Evolutionary conservation across 2,329 filamentous ascomycete genomes (phyloP).

Genomic region (Didymella lethalis): DNA sequence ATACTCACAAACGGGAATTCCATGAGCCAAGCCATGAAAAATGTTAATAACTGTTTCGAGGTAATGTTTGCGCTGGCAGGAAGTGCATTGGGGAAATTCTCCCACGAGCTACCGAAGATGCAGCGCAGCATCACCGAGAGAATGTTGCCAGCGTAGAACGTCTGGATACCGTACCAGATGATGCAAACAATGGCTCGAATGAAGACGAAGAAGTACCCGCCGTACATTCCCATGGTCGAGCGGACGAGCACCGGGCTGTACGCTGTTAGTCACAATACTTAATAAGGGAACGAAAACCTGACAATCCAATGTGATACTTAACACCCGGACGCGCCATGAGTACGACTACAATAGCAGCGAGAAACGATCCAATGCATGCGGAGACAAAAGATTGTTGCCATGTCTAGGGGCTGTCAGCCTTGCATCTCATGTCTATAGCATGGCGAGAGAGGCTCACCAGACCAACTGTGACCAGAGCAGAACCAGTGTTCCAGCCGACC

Average conservation of each 20-base stretch:
- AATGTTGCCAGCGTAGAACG: conserved; percentile 40
- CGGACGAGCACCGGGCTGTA: conserved; percentile 27
- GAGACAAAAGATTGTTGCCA: conserved; percentile 38
- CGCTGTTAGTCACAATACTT: conserved; percentile 2
- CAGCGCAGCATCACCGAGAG: conserved; percentile 50
- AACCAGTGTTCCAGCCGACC: conserved; percentile 33
- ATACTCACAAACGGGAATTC: conserved; percentile 40
- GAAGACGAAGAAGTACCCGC: conserved; percentile 53
- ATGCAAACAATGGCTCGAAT: conserved; percentile 49
- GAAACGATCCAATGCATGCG: conserved; percentile 33
- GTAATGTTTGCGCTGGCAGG: conserved; percentile 43
- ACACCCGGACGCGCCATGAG: conserved; percentile 37
- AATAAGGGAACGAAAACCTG: not conserved
- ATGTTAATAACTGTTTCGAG: conserved; percentile 44
- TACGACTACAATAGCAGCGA: conserved; percentile 33
- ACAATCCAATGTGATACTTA: conserved; percentile 36
- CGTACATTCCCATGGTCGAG: conserved; percentile 45
- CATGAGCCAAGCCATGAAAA: conserved; percentile 43
- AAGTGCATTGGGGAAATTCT: conserved; percentile 41
- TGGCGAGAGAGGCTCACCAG: conserved; percentile 14
- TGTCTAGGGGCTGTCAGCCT: conserved; percentile 24
- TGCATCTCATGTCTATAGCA: too few species aligned
- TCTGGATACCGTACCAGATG: conserved; percentile 51
- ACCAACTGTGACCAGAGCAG: conserved; percentile 30
- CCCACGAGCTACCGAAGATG: conserved; percentile 52